Evolutionary conservation across 495 filamentous ascomycete species (phyloP), one percentile per base, ranked within the genome.

Genomic region (Penicillium robsamsonii): DNA sequence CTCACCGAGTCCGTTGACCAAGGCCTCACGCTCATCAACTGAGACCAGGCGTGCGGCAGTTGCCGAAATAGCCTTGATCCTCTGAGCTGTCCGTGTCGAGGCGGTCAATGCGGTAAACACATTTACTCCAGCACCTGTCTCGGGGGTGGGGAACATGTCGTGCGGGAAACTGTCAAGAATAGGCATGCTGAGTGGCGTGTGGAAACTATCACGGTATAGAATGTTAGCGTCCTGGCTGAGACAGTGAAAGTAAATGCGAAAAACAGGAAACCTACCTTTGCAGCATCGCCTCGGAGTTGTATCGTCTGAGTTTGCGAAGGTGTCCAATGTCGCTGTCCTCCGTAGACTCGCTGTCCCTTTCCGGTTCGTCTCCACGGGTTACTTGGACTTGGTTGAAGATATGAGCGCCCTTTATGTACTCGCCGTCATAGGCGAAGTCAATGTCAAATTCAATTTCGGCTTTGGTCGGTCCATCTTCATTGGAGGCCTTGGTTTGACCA

Each of bases 1-100:
- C 62, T 89, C 88, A 43, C 86, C 86, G 27, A 98, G 76, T n/a
- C 90, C 87, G 62, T 96, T 92, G 6, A 84, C 80, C 33, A 98
- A 77, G 12, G 76, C 78, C 72, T 98, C 94, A 11, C 89, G 81
- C 60, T 97, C 92, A 55, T 92, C 88, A 8, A 96, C 63, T 3
- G 79, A 78, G 27, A 91, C 78, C 47, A 80, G 66, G 43, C 81
- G 63, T 24, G 80, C 69, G 4, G 89, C 85, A 6, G 82, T 76
- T 18, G 72, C 69, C 58, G 88, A 83, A 24, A 96, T 66, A 1
- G 61, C 66, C 66, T 87, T 88, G n/a, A 97, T 74, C 35, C 81
- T 81, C 15, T 79, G 75, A 5, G 84, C 84, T 12, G 92, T 86
- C 1, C 83, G 81, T 7, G 89, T 82, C 22, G 90, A 89, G 2